Conservation (phyloP, 306 rosid species). For the Vachellia pachyceras region DNA sequence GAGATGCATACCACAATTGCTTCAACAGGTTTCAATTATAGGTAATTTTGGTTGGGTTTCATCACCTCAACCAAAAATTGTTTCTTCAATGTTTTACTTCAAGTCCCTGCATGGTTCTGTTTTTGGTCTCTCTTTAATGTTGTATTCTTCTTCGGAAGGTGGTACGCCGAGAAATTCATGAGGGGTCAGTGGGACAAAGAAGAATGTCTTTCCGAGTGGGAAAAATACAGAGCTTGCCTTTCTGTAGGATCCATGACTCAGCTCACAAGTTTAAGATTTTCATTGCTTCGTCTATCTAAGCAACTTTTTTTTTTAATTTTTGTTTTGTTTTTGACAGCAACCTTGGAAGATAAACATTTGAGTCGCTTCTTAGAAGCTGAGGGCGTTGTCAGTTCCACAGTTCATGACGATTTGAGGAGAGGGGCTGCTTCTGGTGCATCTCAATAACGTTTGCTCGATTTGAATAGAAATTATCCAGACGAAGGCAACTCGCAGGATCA, state of each 20-base stretch:
- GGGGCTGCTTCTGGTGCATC: constrained; percentile 34
- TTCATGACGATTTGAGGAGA: constrained; percentile 35
- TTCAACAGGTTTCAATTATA: constrained; percentile 66
- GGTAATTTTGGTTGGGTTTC: neutral
- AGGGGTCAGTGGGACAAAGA: constrained; percentile 77
- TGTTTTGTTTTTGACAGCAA: constrained; percentile 49
- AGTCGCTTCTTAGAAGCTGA: constrained; percentile 79
- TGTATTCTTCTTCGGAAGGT: constrained; percentile 40
- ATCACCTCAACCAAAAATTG: neutral
- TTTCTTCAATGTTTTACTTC: neutral
- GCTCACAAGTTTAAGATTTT: neutral
- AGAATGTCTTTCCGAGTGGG: constrained; percentile 81
- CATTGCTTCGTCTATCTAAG: neutral
- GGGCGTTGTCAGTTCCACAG: constrained; percentile 28
- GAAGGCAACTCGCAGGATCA: constrained; percentile 23
- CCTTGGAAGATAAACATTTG: constrained; percentile 71
- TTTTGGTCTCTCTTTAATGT: neutral
- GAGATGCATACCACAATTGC: constrained; percentile 86
- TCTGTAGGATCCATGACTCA: constrained; percentile 50
- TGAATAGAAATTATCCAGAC: constrained; percentile 2
- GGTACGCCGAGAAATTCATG: constrained; percentile 81
- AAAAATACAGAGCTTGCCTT: constrained; percentile 82
- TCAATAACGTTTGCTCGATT: constrained; percentile 23
- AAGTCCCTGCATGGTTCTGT: constrained; percentile 37
- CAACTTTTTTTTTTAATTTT: neutral